phyloP scores from a whole-genome alignment of 176 grass and related monocot genomes.

The Carex cristatella region DNA sequence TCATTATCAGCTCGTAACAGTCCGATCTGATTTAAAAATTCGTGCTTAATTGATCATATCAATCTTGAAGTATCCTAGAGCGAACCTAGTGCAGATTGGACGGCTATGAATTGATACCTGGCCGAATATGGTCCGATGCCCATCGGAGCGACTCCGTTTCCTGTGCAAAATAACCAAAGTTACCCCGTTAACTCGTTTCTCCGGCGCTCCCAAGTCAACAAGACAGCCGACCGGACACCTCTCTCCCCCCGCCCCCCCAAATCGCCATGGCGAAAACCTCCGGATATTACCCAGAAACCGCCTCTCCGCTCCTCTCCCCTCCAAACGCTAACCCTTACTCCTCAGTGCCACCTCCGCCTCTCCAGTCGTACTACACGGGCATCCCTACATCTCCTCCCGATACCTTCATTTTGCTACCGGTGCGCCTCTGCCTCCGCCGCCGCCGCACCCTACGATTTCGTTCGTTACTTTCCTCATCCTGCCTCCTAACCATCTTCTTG shows the following conservation, averaged over 20 bases:
- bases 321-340: conserved; percentile 41
- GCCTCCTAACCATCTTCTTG: not conserved
- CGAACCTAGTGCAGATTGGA: too few species aligned
- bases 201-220: not conserved
- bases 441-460: not conserved
- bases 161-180: too few species aligned
- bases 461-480: conserved; percentile 21
- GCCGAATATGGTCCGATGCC: too few species aligned
- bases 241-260: not conserved
- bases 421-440: conserved; percentile 12
- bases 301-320: conserved; percentile 34
- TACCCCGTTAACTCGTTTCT: not conserved
- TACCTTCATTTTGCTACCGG: conserved; percentile 19
- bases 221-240: not conserved
- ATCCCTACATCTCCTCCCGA: conserved; percentile 1
- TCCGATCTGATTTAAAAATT: too few species aligned
- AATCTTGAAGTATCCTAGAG: too few species aligned
- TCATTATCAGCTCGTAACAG: not conserved
- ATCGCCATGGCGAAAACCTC: conserved; percentile 25
- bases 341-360: conserved; percentile 24
- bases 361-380: not conserved
- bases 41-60: too few species aligned
- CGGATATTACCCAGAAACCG: conserved; percentile 1
- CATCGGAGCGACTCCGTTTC: too few species aligned
- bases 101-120: too few species aligned